These are phyloP conservation scores for Dillenia turbinata DNA, from an alignment of 164 flowering plant genomes.

Conservation along the genomic window DNA sequence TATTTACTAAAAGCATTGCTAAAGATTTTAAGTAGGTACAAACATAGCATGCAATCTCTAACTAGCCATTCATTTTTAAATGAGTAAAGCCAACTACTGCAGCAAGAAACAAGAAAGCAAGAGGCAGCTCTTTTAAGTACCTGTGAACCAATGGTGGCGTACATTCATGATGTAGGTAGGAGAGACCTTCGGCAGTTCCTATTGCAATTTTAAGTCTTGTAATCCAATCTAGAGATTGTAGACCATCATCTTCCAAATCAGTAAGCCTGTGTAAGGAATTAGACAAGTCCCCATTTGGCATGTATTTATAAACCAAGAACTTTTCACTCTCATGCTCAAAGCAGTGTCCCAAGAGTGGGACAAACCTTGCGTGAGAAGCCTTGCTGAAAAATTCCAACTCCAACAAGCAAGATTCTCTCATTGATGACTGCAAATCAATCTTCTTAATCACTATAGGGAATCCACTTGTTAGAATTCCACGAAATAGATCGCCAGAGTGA, in stretches of 20 bases:
- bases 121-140: slow-evolving; percentile 28
- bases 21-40: too few relatives aligned
- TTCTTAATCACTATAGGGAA: slow-evolving; percentile 59
- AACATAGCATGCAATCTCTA: too few relatives aligned
- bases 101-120: background rate
- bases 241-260: slow-evolving; percentile 48
- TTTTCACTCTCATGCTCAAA: slow-evolving; percentile 80
- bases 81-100: background rate
- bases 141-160: slow-evolving; percentile 86
- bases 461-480: slow-evolving; percentile 67
- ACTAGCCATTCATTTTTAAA: too few relatives aligned
- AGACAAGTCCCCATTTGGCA: slow-evolving; percentile 88
- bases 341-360: slow-evolving; percentile 89
- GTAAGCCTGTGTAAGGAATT: slow-evolving; percentile 62
- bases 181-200: slow-evolving; percentile 89
- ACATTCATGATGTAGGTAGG: slow-evolving; percentile 88
- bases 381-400: slow-evolving; percentile 77
- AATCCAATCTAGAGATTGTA: slow-evolving; percentile 96
- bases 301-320: slow-evolving; percentile 71
- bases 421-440: slow-evolving; percentile 42
- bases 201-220: slow-evolving; percentile 88
- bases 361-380: slow-evolving; percentile 71
- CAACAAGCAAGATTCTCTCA: slow-evolving; percentile 50
- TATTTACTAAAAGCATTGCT: too few relatives aligned
- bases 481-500: slow-evolving; percentile 85